Base-by-base conservation (phyloP, 169 alveolate species). In the Plasmodium adleri region DNA sequence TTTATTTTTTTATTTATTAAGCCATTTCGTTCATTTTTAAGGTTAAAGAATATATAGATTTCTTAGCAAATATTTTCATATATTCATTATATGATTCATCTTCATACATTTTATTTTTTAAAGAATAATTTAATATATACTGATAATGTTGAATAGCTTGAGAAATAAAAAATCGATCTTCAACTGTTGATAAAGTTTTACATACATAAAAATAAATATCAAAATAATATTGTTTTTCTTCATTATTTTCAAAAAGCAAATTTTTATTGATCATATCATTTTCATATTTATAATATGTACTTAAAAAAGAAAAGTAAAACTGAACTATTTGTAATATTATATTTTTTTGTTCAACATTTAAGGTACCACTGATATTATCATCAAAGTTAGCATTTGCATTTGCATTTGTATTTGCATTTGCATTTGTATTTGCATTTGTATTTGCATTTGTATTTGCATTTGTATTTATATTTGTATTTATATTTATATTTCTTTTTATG, bases 201-300 rank as follows among this genome's bases (percentile, higher is more conserved):
- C 91, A 83, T 17, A 68, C 91, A 58, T 83, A 83, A 68, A 83
- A 83, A 72, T 68, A 83, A 17, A 83, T 83, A 24, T 83, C 91
- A 32, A 83, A 83, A 56, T 83, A 83, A 13, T 78, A 67, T 62
- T 83, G 68, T 83, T 83, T 83, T 83, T 83, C 91, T 17, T 83
- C 91, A 17, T 83, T 83, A 22, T 22, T 68, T 83, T 83, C 74
- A 62, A 83, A 83, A n/a, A 68, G 5, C 2, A 39, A 9, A 5
- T 39, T 39, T 39, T 39, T 0, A 39, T 39, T 39, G 10, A 56
- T 56, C 12, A 60, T 62, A 32, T 59, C 24, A 49, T 47, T 43
- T 22, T 78, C 70, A 26, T 50, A 60, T 15, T 54, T 47, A 7
- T 39, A 78, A 56, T 67, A 83, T n/a, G 91, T 83, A 56, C 50